These are phyloP conservation scores for Ustilago sp. DNA, from an alignment of 1,284 basidiomycete species.

Conservation along the genomic window DNA sequence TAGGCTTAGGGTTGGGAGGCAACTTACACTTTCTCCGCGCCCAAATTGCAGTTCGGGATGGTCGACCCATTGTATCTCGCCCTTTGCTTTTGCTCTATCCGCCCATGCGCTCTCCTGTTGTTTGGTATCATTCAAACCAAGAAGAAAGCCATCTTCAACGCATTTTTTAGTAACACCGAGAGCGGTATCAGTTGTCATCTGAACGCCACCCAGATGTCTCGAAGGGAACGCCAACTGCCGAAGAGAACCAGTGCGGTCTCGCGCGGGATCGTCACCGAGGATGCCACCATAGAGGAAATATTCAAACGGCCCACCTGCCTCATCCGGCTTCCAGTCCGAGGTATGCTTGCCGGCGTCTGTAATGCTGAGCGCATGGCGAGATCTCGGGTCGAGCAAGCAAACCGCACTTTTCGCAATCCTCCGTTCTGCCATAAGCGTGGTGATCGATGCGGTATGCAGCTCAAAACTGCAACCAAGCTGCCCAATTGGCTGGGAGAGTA, in stretches of 20 bases:
- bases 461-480: slow-evolving; percentile 69
- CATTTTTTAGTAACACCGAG: slow-evolving; percentile 90
- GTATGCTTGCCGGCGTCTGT: slow-evolving; percentile 54
- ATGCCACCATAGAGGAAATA: slow-evolving; percentile 69
- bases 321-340: slow-evolving; percentile 11
- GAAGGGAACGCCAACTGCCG: slow-evolving; percentile 85
- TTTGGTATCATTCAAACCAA: slow-evolving; percentile 31
- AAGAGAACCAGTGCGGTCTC: slow-evolving; percentile 85
- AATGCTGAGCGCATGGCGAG: slow-evolving; percentile 53
- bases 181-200: slow-evolving; percentile 99
- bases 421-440: slow-evolving; percentile 76
- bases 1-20: slow-evolving; percentile 4
- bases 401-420: slow-evolving; percentile 72
- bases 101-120: slow-evolving; percentile 30
- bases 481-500: slow-evolving; percentile 19
- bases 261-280: slow-evolving; percentile 86
- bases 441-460: slow-evolving; percentile 76
- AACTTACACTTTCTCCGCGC: slow-evolving; percentile 57
- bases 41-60: slow-evolving; percentile 65
- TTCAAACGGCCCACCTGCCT: slow-evolving; percentile 56
- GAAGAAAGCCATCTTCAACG: slow-evolving; percentile 75
- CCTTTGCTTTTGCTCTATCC: slow-evolving; percentile 15
- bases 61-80: slow-evolving; percentile 55
- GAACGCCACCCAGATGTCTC: slow-evolving; percentile 73
- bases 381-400: slow-evolving; percentile 64